These are phyloP conservation scores for Patellaria atrata DNA, from an alignment of 495 filamentous ascomycete species.

Conservation along the genomic window DNA sequence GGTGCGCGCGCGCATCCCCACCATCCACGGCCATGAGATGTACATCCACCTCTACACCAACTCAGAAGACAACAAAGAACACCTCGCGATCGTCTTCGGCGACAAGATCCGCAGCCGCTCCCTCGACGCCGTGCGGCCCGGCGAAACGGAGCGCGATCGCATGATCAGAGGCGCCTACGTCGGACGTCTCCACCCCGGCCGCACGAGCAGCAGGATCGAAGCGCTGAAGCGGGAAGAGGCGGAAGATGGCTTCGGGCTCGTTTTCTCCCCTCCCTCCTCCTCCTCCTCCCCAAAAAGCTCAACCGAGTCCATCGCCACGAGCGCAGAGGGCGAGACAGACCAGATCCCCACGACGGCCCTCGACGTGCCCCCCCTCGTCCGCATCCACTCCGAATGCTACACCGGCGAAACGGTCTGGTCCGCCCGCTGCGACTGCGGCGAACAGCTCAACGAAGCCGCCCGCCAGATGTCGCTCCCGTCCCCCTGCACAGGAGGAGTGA, in stretches of 20 bases:
- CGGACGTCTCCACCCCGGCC: conserved; percentile 73
- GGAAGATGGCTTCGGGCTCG: conserved; percentile 1
- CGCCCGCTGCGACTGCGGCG: conserved; percentile 91
- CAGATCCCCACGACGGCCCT: neutral
- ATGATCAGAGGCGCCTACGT: conserved; percentile 91
- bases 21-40: conserved; percentile 81
- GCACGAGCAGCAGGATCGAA: conserved; percentile 44
- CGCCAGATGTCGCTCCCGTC: conserved; percentile 74
- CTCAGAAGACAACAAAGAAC: conserved; percentile 84
- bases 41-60: conserved; percentile 93
- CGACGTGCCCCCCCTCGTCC: conserved; percentile 54
- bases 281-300: conserved; percentile 2
- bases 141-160: conserved; percentile 90
- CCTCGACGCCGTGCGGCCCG: conserved; percentile 63
- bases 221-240: conserved; percentile 29
- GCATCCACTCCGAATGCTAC: conserved; percentile 97
- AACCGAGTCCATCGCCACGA: conserved; percentile 1
- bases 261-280: conserved; percentile 5
- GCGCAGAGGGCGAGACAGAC: neutral
- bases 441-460: conserved; percentile 93
- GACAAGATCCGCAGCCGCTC: conserved; percentile 63
- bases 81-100: conserved; percentile 96
- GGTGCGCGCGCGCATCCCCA: conserved; percentile 32
- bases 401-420: conserved; percentile 98
- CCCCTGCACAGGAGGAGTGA: conserved; percentile 70